Conservation (phyloP, 2,329 filamentous ascomycete species). For the Xylaria sp. region DNA sequence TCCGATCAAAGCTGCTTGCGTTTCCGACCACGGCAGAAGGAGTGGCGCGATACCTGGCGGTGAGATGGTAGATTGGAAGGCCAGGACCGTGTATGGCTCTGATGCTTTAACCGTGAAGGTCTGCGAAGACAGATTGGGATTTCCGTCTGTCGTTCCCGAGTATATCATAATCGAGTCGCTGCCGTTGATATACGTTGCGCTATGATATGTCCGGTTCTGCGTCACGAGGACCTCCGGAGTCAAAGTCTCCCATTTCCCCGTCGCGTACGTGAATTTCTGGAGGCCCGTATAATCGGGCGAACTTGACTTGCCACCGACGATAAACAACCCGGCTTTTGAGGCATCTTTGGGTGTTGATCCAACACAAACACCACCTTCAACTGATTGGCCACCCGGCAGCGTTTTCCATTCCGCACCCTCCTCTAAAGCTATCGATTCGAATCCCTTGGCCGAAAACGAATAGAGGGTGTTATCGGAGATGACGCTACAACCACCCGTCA, state of each 20-base stretch:
- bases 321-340: conserved; percentile 67
- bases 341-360: conserved; percentile 64
- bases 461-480: conserved; percentile 83
- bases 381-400: conserved; percentile 66
- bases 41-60: conserved; percentile 70
- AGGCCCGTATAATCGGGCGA: conserved; percentile 69
- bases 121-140: conserved; percentile 62
- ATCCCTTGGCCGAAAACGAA: conserved; percentile 74
- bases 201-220: conserved; percentile 74
- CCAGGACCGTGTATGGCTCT: conserved; percentile 64
- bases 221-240: conserved; percentile 53
- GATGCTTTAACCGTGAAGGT: conserved; percentile 74
- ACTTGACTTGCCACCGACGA: conserved; percentile 73
- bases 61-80: conserved; percentile 59
- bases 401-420: conserved; percentile 72
- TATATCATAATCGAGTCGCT: conserved; percentile 78
- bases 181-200: conserved; percentile 71
- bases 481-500: conserved; percentile 80
- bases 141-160: conserved; percentile 70
- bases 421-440: conserved; percentile 72
- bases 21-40: conserved; percentile 73
- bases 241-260: conserved; percentile 56
- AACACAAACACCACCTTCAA: conserved; percentile 78
- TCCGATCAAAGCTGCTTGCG: conserved; percentile 73
- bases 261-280: conserved; percentile 65